A percentile compares a stretch with the other conserved stretches of the same genome.
phyloP scores from a whole-genome alignment of 2,329 filamentous ascomycete species.

The Colletotrichum spaethianum region DNA sequence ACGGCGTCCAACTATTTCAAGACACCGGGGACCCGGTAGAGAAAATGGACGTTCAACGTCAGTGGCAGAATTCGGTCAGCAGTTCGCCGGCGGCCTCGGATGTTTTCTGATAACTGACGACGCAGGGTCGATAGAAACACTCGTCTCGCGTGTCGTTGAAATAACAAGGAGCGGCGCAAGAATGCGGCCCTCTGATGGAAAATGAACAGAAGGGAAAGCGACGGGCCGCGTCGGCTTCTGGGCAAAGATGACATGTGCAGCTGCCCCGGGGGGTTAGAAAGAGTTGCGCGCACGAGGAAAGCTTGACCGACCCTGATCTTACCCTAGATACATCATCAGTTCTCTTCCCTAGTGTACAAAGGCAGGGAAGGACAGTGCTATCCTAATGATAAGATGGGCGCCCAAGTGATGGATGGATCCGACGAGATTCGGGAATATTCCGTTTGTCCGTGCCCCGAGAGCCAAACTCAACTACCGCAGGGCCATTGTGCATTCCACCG shows the following conservation, averaged over 20 bases:
- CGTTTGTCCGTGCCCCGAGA: background rate
- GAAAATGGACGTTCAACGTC: constrained; percentile 28
- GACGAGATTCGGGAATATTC: background rate
- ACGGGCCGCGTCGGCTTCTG: background rate
- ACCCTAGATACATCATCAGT: background rate
- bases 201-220: background rate
- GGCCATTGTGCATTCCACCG: background rate
- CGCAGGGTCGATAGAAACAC: background rate
- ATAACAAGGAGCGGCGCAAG: background rate
- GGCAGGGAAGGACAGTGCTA: background rate
- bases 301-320: background rate
- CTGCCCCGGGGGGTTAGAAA: background rate
- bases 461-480: background rate
- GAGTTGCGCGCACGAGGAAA: background rate
- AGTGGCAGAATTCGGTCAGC: constrained; percentile 1
- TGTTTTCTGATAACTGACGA: constrained; percentile 2
- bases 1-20: background rate
- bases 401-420: constrained; percentile 1
- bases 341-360: background rate
- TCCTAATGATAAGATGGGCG: background rate
- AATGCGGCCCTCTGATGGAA: background rate
- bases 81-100: background rate
- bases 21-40: constrained; percentile 27
- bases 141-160: background rate
- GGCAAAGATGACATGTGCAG: background rate